Evolutionary conservation across 352 stramenopile genomes (phyloP).

Genomic region (Globisporangium cylindrosporum): DNA sequence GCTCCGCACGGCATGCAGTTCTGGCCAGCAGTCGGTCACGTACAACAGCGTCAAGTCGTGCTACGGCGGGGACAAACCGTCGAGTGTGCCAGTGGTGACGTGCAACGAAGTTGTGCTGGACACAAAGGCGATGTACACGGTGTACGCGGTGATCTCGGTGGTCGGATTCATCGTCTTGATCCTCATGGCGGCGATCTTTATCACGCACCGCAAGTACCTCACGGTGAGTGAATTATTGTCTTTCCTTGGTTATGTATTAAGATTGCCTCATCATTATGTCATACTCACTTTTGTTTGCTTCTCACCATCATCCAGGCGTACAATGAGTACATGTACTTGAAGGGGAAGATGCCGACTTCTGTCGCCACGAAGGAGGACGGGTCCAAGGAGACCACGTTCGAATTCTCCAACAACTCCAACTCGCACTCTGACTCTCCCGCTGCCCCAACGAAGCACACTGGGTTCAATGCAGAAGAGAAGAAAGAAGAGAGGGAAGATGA

Average conservation of each 20-base stretch:
- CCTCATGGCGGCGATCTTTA: constrained; percentile 60
- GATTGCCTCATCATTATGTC: neutral
- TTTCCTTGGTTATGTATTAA: neutral
- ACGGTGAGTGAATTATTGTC: constrained; percentile 25
- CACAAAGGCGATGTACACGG: constrained; percentile 63
- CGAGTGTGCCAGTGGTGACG: constrained; percentile 47
- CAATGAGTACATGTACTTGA: constrained; percentile 83
- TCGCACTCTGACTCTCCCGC: constrained; percentile 23
- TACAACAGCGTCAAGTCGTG: constrained; percentile 57
- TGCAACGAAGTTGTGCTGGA: constrained; percentile 75
- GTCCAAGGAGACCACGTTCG: constrained; percentile 71
- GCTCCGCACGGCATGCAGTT: constrained; percentile 55
- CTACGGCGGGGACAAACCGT: constrained; percentile 46
- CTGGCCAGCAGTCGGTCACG: constrained; percentile 53
- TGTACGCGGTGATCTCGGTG: constrained; percentile 64
- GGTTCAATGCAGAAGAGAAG: constrained; percentile 19
- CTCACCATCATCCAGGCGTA: constrained; percentile 30
- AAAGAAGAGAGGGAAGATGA: constrained; percentile 27
- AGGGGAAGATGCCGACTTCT: constrained; percentile 67
- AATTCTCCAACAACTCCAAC: constrained; percentile 64
- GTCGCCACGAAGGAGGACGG: constrained; percentile 51
- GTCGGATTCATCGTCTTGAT: constrained; percentile 64
- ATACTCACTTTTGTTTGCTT: neutral
- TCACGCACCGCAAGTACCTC: constrained; percentile 79
- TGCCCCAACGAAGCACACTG: constrained; percentile 2